Percentiles rank a stretch among this genome's conserved stretches.
Evolutionary conservation across 352 stramenopile species (phyloP).

Genomic region (Thalassiosira exigua): DNA sequence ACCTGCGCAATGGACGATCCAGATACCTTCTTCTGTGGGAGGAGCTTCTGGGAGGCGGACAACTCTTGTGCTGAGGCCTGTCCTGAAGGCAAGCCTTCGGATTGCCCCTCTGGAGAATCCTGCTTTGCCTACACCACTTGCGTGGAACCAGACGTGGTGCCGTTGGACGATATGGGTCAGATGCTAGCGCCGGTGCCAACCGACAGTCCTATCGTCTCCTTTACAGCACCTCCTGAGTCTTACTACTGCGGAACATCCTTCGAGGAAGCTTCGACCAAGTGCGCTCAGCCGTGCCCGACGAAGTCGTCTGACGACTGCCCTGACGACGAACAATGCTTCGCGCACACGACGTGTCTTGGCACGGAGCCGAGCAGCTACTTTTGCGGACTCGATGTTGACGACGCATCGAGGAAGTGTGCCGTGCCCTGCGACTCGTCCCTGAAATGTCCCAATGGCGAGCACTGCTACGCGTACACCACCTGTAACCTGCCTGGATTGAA

Average conservation of each 20-base stretch:
- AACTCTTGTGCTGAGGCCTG: slow-evolving; percentile 28
- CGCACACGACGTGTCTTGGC: slow-evolving; percentile 41
- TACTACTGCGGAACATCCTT: slow-evolving; percentile 54
- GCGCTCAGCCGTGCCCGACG: slow-evolving; percentile 54
- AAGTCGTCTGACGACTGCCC: slow-evolving; percentile 53
- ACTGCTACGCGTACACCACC: slow-evolving; percentile 40
- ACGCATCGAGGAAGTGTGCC: slow-evolving; percentile 32
- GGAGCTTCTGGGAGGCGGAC: slow-evolving; percentile 16
- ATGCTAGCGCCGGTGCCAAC: background rate
- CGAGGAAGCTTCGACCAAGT: slow-evolving; percentile 46
- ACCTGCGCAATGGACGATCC: slow-evolving; percentile 6
- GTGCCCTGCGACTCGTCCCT: slow-evolving; percentile 31
- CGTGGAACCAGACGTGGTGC: slow-evolving; percentile 6
- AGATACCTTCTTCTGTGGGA: slow-evolving; percentile 43
- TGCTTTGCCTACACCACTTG: slow-evolving; percentile 41
- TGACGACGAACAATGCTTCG: slow-evolving; percentile 47
- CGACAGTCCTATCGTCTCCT: no score
- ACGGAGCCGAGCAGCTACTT: slow-evolving; percentile 20
- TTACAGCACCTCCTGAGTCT: slow-evolving; percentile 34
- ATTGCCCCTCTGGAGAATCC: slow-evolving; percentile 17
- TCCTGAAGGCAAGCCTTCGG: slow-evolving; percentile 2
- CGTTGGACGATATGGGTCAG: slow-evolving; percentile 1
- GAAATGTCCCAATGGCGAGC: slow-evolving; percentile 28
- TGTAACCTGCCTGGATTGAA: slow-evolving; percentile 9
- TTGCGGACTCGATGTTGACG: slow-evolving; percentile 34